Evolutionary conservation across 345 rosid species (phyloP).

Genomic region (Eutrema japonicum): DNA sequence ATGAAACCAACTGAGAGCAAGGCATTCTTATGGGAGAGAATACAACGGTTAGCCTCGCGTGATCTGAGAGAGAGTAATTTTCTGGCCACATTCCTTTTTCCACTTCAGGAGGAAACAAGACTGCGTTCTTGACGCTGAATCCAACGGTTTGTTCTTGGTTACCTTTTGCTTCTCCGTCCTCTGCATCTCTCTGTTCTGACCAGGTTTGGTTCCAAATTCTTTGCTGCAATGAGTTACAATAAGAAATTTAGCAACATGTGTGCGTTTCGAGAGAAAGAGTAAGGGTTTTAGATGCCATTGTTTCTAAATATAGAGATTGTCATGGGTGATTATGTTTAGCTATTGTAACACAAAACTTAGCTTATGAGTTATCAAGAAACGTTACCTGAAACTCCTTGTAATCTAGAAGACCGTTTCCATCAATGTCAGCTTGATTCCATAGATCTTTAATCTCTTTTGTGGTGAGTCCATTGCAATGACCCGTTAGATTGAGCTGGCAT

Average conservation of each 20-base stretch:
- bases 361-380: background rate
- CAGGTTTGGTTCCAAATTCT: conserved; percentile 74
- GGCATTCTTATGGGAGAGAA: conserved; percentile 75
- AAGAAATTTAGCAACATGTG: conserved; percentile 2
- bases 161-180: conserved; percentile 43
- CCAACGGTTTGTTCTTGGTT: conserved; percentile 64
- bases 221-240: conserved; percentile 54
- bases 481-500: conserved; percentile 73
- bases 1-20: conserved; percentile 49
- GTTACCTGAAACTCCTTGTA: conserved; percentile 86
- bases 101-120: conserved; percentile 74
- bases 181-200: conserved; percentile 54
- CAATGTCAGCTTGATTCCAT: conserved; percentile 85
- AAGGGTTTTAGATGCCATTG: background rate
- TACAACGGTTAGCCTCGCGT: conserved; percentile 74
- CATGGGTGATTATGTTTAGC: background rate
- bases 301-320: background rate
- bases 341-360: conserved; percentile 3
- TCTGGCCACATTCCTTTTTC: conserved; percentile 81
- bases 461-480: conserved; percentile 70
- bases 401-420: conserved; percentile 73
- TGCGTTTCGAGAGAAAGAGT: background rate
- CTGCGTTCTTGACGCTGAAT: conserved; percentile 71
- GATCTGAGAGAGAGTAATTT: conserved; percentile 77
- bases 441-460: conserved; percentile 74